These are phyloP conservation scores for Scheffersomyces lignicola DNA, from an alignment of 1,139 yeast genomes.

Conservation along the genomic window DNA sequence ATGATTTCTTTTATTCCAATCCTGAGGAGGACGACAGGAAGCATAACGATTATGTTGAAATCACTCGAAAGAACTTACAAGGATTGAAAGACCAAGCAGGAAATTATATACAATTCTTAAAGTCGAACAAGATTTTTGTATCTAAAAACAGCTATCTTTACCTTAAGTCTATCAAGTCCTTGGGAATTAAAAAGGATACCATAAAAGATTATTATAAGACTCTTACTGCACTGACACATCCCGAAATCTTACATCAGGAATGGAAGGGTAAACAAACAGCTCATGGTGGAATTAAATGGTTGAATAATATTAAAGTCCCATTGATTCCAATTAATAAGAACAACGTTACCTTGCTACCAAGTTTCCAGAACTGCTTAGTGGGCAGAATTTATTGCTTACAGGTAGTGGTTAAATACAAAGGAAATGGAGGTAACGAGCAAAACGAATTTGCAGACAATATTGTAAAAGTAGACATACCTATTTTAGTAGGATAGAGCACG, in stretches of 20 bases:
- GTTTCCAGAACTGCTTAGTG: conserved; percentile 45
- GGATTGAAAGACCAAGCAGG: conserved; percentile 35
- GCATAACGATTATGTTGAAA: conserved; percentile 27
- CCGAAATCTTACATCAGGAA: conserved; percentile 22
- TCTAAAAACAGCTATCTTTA: conserved; percentile 38
- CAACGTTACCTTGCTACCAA: conserved; percentile 41
- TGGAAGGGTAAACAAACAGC: conserved; percentile 30
- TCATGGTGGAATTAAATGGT: conserved; percentile 24
- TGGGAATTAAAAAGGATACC: conserved; percentile 45
- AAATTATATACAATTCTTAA: conserved; percentile 35
- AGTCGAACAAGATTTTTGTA: conserved; percentile 31
- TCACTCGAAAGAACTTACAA: conserved; percentile 38
- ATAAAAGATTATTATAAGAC: conserved; percentile 38
- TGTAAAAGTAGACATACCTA: conserved; percentile 42
- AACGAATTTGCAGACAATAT: conserved; percentile 36
- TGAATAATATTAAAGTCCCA: conserved; percentile 30
- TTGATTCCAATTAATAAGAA: conserved; percentile 34
- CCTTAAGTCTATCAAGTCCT: conserved; percentile 38
- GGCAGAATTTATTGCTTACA: conserved; percentile 46
- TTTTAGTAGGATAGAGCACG: conserved; percentile 38
- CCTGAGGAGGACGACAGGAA: conserved; percentile 17
- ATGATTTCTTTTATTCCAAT: conserved; percentile 43
- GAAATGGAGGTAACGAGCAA: conserved; percentile 32
- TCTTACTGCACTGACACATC: conserved; percentile 20
- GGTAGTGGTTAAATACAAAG: conserved; percentile 39